Percentiles rank a stretch among this genome's conserved stretches.
Evolutionary conservation across 2,329 filamentous ascomycete species (phyloP).

Genomic region (Arthrobotrys iridis): DNA sequence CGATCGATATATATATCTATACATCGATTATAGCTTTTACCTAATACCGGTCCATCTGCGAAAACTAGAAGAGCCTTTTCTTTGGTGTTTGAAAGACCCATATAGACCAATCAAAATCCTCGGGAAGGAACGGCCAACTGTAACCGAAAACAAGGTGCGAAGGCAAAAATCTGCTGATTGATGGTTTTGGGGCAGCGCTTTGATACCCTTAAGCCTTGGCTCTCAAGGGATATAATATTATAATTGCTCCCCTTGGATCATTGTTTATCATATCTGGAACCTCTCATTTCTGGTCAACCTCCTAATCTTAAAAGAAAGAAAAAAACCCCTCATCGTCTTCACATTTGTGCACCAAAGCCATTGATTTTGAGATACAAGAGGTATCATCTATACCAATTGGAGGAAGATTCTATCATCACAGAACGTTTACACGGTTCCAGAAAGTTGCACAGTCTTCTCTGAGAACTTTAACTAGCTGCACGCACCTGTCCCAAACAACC

Average conservation of each 20-base stretch:
- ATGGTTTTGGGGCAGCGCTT: slow-evolving; percentile 24
- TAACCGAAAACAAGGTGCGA: slow-evolving; percentile 16
- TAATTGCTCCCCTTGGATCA: slow-evolving; percentile 33
- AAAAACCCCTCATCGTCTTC: not conserved
- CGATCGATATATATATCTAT: no score
- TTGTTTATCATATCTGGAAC: slow-evolving; percentile 8
- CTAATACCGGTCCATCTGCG: slow-evolving; percentile 20
- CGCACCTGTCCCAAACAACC: slow-evolving; percentile 16
- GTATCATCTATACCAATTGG: slow-evolving; percentile 5
- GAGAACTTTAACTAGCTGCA: slow-evolving; percentile 20
- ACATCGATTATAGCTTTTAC: slow-evolving; percentile 43
- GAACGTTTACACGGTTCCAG: not conserved
- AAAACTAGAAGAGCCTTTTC: not conserved
- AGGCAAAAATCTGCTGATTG: not conserved
- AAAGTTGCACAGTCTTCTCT: slow-evolving; percentile 19
- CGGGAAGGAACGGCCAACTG: slow-evolving; percentile 43
- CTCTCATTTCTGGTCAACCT: slow-evolving; percentile 18
- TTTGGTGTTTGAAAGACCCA: not conserved
- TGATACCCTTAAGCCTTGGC: slow-evolving; percentile 31
- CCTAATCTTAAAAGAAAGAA: no score
- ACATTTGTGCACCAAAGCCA: not conserved
- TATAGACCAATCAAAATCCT: slow-evolving; percentile 1
- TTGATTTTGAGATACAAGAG: not conserved
- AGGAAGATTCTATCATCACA: not conserved
- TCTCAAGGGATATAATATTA: slow-evolving; percentile 36